These are phyloP conservation scores for Odontarrhena argentea DNA, from an alignment of 345 rosid species.

Conservation along the genomic window DNA sequence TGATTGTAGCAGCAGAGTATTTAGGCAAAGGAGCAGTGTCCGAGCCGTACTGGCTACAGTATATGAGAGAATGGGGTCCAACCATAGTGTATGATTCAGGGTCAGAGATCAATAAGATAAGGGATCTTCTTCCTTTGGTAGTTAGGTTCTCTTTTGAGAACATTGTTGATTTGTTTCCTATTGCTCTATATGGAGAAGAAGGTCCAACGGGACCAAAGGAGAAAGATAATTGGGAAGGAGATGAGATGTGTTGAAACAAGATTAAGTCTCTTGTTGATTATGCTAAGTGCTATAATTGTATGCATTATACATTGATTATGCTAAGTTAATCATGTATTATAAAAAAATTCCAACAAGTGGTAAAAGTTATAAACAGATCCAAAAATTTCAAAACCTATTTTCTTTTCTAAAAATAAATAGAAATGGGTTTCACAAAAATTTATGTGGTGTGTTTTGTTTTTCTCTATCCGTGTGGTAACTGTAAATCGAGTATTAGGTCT, in stretches of 20 bases:
- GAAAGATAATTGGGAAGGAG: conserved; percentile 86
- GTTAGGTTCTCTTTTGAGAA: conserved; percentile 77
- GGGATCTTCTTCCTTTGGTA: conserved; percentile 62
- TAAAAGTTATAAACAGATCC: too few relatives aligned
- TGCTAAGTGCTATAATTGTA: conserved; percentile 3
- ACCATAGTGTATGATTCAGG: conserved; percentile 72
- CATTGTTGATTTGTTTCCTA: conserved; percentile 78
- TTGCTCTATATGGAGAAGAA: conserved; percentile 91
- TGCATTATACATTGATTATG: conserved; percentile 23
- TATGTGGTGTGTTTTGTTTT: too few relatives aligned
- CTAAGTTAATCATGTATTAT: not conserved
- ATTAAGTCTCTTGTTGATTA: conserved; percentile 4
- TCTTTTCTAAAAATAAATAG: too few relatives aligned
- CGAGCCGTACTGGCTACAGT: conserved; percentile 87
- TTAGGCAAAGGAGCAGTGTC: conserved; percentile 58
- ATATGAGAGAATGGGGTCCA: conserved; percentile 98
- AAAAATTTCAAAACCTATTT: too few relatives aligned
- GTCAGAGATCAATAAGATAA: conserved; percentile 73
- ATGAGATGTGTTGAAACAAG: conserved; percentile 55
- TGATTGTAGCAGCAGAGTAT: conserved; percentile 75
- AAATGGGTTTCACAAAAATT: too few relatives aligned
- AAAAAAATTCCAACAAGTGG: too few relatives aligned
- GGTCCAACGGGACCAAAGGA: conserved; percentile 98
- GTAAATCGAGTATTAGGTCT: too few relatives aligned
- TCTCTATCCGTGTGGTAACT: too few relatives aligned